Percentiles rank a stretch among this genome's conserved stretches.
Evolutionary conservation across 192 early-diverging fungal genomes (phyloP).

Genomic region (Coemansia sp.): DNA sequence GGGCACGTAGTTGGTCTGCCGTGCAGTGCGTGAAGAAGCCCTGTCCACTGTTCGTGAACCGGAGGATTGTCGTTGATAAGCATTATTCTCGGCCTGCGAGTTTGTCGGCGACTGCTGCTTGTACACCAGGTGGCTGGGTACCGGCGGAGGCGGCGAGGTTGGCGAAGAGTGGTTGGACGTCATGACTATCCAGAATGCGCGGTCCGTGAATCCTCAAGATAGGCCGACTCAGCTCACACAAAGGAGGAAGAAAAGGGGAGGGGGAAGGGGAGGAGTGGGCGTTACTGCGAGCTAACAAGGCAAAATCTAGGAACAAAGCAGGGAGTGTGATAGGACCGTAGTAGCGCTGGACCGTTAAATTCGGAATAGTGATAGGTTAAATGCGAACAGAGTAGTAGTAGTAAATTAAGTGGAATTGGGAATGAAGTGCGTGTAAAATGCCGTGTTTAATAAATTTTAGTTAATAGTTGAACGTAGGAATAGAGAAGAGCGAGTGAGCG

Average conservation of each 20-base stretch:
- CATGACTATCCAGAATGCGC: background rate
- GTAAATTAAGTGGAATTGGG: background rate
- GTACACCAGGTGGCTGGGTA: conserved; percentile 5
- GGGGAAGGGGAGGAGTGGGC: background rate
- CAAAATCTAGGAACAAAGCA: background rate
- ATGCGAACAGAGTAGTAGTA: background rate
- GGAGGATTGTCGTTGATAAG: background rate
- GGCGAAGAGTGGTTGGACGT: conserved; percentile 5
- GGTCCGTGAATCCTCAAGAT: background rate
- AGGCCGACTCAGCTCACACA: background rate
- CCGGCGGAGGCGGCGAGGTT: conserved; percentile 19
- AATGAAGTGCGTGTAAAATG: conserved; percentile 5
- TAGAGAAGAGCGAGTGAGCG: background rate
- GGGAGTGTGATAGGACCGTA: background rate
- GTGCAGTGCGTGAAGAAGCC: conserved; percentile 23
- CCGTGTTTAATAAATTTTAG: background rate
- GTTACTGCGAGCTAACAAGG: background rate
- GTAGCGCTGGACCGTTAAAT: background rate
- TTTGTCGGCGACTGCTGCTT: conserved; percentile 1
- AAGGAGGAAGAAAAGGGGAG: background rate
- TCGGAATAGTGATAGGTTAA: background rate
- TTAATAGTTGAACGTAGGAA: background rate
- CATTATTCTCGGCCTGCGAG: background rate
- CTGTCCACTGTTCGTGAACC: conserved; percentile 6
- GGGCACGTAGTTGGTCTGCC: conserved; percentile 1